These are phyloP conservation scores for Stephanodiscus minutulus DNA, from an alignment of 108 stramenopile genomes.

Conservation along the genomic window DNA sequence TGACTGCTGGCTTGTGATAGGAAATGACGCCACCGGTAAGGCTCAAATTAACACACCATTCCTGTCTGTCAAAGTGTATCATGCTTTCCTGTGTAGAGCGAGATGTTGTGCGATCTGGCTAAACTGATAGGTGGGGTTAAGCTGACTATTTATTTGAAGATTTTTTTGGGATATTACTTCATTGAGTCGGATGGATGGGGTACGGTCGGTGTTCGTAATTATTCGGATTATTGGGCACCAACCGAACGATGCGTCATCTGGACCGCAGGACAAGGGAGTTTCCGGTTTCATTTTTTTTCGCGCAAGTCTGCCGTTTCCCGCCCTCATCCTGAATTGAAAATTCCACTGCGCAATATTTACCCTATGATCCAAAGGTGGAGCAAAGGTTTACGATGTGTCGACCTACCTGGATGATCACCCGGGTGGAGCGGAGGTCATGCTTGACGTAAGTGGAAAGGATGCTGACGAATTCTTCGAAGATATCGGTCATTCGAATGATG, in stretches of 20 bases:
- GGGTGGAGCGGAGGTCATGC: conserved; percentile 94
- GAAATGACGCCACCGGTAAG: conserved; percentile 89
- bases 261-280: too few relatives aligned
- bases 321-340: too few relatives aligned
- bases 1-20: conserved; percentile 96
- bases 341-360: too few relatives aligned
- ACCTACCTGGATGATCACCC: conserved; percentile 97
- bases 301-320: too few relatives aligned
- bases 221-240: too few relatives aligned
- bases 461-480: conserved; percentile 98
- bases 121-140: too few relatives aligned
- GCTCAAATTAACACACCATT: neutral
- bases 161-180: too few relatives aligned
- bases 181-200: too few relatives aligned
- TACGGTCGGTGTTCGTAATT: too few relatives aligned
- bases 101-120: neutral
- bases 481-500: conserved; percentile 96
- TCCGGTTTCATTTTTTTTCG: too few relatives aligned
- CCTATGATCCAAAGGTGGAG: conserved; percentile 61
- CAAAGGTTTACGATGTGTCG: conserved; percentile 98
- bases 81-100: neutral
- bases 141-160: too few relatives aligned
- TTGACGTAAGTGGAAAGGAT: conserved; percentile 91
- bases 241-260: too few relatives aligned
- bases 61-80: neutral